Evolutionary conservation across 2,329 filamentous ascomycete species (phyloP).

Genomic region (Beauveria varroae): DNA sequence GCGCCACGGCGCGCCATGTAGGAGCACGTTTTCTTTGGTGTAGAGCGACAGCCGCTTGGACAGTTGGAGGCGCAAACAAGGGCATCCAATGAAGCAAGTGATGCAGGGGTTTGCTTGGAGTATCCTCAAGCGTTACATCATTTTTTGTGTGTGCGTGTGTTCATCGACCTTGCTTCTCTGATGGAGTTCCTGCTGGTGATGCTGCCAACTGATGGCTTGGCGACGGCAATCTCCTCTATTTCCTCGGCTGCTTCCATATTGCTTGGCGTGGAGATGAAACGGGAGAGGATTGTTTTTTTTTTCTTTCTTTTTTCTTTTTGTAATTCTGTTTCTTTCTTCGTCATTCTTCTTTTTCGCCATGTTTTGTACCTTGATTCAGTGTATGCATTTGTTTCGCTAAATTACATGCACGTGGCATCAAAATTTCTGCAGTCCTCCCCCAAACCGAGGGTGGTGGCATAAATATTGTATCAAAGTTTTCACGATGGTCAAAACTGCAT

Average conservation of each 20-base stretch:
- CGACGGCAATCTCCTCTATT: neutral
- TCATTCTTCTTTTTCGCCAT: too few relatives aligned
- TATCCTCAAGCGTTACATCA: neutral
- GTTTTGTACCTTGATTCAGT: too few relatives aligned
- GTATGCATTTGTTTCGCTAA: too few relatives aligned
- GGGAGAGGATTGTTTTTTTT: neutral
- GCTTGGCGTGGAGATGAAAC: constrained; percentile 3
- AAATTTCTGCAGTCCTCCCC: neutral
- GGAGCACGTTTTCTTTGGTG: too few relatives aligned
- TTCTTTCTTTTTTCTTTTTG: too few relatives aligned
- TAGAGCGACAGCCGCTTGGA: too few relatives aligned
- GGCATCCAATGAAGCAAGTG: neutral
- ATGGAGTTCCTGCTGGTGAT: neutral
- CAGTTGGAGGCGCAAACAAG: too few relatives aligned
- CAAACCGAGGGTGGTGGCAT: neutral
- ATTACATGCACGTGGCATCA: neutral
- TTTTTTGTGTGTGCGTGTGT: too few relatives aligned
- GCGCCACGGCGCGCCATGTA: too few relatives aligned
- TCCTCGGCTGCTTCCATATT: constrained; percentile 3
- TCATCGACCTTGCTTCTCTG: neutral
- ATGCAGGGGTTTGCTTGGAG: neutral
- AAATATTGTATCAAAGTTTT: too few relatives aligned
- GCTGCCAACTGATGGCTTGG: neutral
- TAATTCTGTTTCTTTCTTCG: too few relatives aligned
- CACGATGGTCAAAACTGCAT: neutral